Evolutionary conservation across 2,329 filamentous ascomycete genomes (phyloP).

Genomic region (Cytospora mali): DNA sequence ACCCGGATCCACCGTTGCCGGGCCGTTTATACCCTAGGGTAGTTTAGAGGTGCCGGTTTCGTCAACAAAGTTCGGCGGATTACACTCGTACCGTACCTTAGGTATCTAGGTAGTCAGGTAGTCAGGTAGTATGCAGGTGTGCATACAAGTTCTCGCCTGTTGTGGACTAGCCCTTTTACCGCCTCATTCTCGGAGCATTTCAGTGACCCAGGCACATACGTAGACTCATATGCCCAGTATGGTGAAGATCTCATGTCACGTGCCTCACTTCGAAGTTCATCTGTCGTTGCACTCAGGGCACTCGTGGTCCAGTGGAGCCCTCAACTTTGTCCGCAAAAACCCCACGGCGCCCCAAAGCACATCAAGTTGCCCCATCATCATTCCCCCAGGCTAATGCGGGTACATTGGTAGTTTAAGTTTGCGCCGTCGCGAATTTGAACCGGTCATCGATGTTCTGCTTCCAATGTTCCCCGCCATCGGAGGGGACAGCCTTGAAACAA

Average conservation of each 20-base stretch:
- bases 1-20: conserved; percentile 7
- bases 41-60: neutral
- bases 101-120: no score
- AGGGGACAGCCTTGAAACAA: neutral
- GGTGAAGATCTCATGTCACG: neutral
- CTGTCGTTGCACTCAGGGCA: conserved; percentile 4
- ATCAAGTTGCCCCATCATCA: conserved; percentile 8
- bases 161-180: no score
- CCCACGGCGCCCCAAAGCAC: conserved; percentile 14
- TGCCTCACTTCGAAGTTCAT: neutral
- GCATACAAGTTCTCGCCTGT: no score
- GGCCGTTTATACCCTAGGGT: no score
- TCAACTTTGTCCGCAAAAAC: neutral
- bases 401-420: neutral
- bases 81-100: no score
- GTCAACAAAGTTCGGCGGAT: neutral
- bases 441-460: neutral
- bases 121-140: no score
- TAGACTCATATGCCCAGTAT: neutral
- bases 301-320: no score
- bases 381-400: conserved; percentile 14
- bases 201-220: neutral
- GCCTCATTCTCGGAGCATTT: neutral
- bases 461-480: neutral
- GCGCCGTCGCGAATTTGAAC: neutral